Percentiles rank a stretch among this genome's conserved stretches.
These are phyloP conservation scores for Amniculicola lignicola DNA, from an alignment of 495 filamentous ascomycete genomes.

Conservation along the genomic window DNA sequence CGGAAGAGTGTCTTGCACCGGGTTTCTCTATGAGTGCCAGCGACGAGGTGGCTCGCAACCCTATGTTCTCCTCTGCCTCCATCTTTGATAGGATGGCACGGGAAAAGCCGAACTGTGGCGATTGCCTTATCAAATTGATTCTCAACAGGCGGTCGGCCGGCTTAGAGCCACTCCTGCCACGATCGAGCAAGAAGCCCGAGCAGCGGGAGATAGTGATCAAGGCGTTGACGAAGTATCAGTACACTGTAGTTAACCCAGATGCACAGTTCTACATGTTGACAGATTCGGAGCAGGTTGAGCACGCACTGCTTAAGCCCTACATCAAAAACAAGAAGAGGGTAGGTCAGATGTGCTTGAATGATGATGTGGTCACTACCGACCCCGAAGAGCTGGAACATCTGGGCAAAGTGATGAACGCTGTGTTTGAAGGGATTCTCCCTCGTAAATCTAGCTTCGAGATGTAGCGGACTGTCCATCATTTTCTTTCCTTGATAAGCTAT, in stretches of 20 bases:
- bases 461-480: neutral
- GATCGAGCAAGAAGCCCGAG: conserved; percentile 27
- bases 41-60: conserved; percentile 38
- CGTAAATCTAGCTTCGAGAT: conserved; percentile 24
- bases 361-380: conserved; percentile 39
- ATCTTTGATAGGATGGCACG: conserved; percentile 43
- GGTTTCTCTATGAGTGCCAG: conserved; percentile 42
- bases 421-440: conserved; percentile 30
- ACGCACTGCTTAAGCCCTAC: conserved; percentile 40
- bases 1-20: conserved; percentile 44
- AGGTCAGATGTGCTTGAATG: conserved; percentile 47
- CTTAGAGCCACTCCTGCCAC: conserved; percentile 40
- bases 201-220: conserved; percentile 41
- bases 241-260: conserved; percentile 44
- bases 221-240: conserved; percentile 46
- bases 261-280: conserved; percentile 48
- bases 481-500: no score
- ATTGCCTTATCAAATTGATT: conserved; percentile 45
- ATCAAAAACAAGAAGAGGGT: conserved; percentile 34
- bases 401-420: conserved; percentile 20
- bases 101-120: conserved; percentile 43
- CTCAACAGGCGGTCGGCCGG: conserved; percentile 39
- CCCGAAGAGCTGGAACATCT: conserved; percentile 18
- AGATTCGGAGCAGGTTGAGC: conserved; percentile 46
- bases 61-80: conserved; percentile 41